Percentiles rank a stretch among this genome's conserved stretches.
Evolutionary conservation across 2,329 filamentous ascomycete genomes (phyloP).

Genomic region (Tetracladium maxilliforme): DNA sequence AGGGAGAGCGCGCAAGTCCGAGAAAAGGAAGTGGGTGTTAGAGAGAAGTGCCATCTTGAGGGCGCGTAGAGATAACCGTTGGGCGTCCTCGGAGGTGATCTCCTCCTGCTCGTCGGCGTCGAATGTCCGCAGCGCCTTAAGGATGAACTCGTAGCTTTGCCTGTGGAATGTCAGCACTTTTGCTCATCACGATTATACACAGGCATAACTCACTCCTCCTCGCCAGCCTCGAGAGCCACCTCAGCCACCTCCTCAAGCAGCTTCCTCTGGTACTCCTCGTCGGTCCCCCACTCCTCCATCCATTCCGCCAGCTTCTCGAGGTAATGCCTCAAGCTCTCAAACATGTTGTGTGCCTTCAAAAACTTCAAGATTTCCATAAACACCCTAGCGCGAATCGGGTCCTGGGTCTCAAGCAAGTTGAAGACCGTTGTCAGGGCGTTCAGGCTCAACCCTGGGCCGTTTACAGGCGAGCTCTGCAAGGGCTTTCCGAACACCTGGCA

Average conservation of each 20-base stretch:
- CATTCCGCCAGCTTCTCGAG: conserved; percentile 71
- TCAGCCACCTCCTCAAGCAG: conserved; percentile 75
- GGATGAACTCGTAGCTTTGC: conserved; percentile 51
- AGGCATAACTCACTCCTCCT: conserved; percentile 48
- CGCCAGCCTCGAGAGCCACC: conserved; percentile 62
- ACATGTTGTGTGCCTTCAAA: conserved; percentile 60
- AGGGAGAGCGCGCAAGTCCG: conserved; percentile 54
- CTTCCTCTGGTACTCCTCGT: conserved; percentile 70
- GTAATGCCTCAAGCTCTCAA: conserved; percentile 71
- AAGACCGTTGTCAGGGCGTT: conserved; percentile 90
- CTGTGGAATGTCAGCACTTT: conserved; percentile 11
- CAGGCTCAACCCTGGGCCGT: conserved; percentile 75
- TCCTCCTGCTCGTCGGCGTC: conserved; percentile 39
- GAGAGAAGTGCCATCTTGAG: conserved; percentile 53
- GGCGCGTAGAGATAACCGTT: conserved; percentile 48
- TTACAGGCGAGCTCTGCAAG: conserved; percentile 69
- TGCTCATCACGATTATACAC: background rate
- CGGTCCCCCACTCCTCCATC: conserved; percentile 71
- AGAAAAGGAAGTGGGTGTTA: conserved; percentile 57
- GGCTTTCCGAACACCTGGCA: conserved; percentile 84
- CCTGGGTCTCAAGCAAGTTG: conserved; percentile 70
- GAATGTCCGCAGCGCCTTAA: conserved; percentile 47
- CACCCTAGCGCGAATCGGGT: conserved; percentile 77
- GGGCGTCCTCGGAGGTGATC: conserved; percentile 41
- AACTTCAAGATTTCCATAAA: conserved; percentile 80